Evolutionary conservation across 2,329 filamentous ascomycete species (phyloP).

Genomic region (Colletotrichum orchidophilum): DNA sequence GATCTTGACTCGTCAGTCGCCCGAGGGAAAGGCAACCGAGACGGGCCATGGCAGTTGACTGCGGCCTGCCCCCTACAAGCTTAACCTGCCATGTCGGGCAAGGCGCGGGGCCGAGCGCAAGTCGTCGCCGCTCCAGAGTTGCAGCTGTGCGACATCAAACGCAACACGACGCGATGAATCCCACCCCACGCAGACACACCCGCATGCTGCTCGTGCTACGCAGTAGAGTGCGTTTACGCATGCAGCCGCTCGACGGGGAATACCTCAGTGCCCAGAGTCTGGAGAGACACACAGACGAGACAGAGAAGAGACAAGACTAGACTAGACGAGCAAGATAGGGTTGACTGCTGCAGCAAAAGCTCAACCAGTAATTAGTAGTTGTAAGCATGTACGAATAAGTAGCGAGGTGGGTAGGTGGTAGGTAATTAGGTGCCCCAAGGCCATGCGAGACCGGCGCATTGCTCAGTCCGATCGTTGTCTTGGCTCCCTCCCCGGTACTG

Average conservation of each 20-base stretch:
- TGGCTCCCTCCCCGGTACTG: neutral
- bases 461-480: slow-evolving; percentile 6
- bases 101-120: slow-evolving; percentile 19
- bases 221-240: neutral
- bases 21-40: neutral
- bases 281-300: slow-evolving; percentile 9
- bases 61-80: neutral
- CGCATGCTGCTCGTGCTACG: neutral
- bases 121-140: slow-evolving; percentile 24
- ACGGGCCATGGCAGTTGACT: neutral
- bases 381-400: neutral
- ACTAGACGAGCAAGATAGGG: neutral
- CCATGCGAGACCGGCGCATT: slow-evolving; percentile 7
- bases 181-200: slow-evolving; percentile 17
- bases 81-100: slow-evolving; percentile 11
- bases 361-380: neutral
- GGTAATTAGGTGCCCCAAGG: neutral
- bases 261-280: neutral
- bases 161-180: slow-evolving; percentile 19
- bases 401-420: neutral
- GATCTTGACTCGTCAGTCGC: slow-evolving; percentile 8
- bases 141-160: slow-evolving; percentile 21
- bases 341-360: neutral
- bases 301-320: neutral
- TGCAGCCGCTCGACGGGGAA: neutral